Base-by-base conservation (phyloP, 176 grass and related monocot genomes). In the Chloris gayana region DNA sequence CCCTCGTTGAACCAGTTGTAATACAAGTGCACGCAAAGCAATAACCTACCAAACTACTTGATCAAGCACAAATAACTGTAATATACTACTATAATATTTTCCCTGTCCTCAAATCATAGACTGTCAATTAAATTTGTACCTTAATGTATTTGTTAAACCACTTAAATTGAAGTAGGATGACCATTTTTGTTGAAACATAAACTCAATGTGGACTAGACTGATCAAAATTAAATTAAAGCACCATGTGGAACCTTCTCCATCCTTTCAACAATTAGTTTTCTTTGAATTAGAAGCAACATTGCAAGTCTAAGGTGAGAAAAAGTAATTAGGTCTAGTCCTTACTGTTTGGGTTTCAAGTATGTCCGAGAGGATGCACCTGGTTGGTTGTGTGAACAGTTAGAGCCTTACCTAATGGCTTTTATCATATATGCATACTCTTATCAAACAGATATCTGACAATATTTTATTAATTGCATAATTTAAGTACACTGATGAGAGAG, bases 251-350 rank as follows among this genome's bases (percentile, higher is more conserved):
- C 41, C 9, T 44, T 44, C 53, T 13, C 24, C 7, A 53, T 70
- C 53, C 31, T 44, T 32, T 70, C 22, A 37, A 21, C 22, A 29
- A 14, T n/a, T 56, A n/a, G 4, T 56, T 70, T 70, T 26, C 21
- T 50, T 84, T 62, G 18, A 41, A 53, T 76, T 41, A 41, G 19
- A 70, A 42, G 68, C 75, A 79, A 69, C 31, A 21, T 37, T 61
- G 9, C 46, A 53, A 57, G 4, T 57, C 5, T n/a, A 34, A 44
- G 12, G 41, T 2, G 11, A 44, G 41, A 44, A 44, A 42, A 44
- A 44, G n/a, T 37, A 37, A 9, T 44, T 44, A 11, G 2, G 9
- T 44, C 9, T 44, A 42, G 41, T 42, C 9, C 41, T 11, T 35
- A 42, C 41, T 42, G 9, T 13, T 44, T 44, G 41, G 41, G 41